Evolutionary conservation across 306 rosid genomes (phyloP), one percentile per base, ranked within the genome.

Genomic region (Vigna radiata): DNA sequence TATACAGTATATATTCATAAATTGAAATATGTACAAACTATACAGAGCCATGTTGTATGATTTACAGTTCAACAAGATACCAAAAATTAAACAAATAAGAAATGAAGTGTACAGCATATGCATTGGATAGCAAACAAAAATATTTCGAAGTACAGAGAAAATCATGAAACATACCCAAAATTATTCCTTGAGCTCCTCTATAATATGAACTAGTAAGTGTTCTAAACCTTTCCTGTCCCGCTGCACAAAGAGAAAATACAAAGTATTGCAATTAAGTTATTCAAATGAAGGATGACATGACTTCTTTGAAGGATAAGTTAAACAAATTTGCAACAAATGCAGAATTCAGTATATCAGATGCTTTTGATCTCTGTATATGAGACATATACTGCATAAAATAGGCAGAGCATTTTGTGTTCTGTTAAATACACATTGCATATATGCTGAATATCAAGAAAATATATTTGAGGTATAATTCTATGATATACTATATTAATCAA

Each of bases 211-310:
- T 86, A 9, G 97, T 93, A 27, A 90, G 88, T 33, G 94, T 93
- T 79, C 97, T 86, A 75, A 93, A 93, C 77, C 94, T 87, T 85
- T 93, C 97, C 72, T 93, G 96, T 59, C 97, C 97, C 81, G 97
- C 97, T 93, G 88, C 82, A 77, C 8, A 12, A 77, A 6, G 47
- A 60, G 48, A 47, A 68, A 78, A 43, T 29, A 70, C 50, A 44
- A 48, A 63, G 72, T 62, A 49, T 68, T 49, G 33, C 37, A 48
- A 55, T 60, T 55, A 53, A 52, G 9, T 19, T 49, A 70, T 61
- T 56, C 52, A 33, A 43, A 54, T 76, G 61, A 83, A 68, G 77
- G 41, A 19, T 19, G 70, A 8, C 19, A 19, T 31, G 44, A 76
- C 63, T 64, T 14, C 68, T 27, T 69, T 18, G 18, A 77, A 7